phyloP scores from a whole-genome alignment of 371 early-diverging fungal genomes.

The Mucor velutinosus region DNA sequence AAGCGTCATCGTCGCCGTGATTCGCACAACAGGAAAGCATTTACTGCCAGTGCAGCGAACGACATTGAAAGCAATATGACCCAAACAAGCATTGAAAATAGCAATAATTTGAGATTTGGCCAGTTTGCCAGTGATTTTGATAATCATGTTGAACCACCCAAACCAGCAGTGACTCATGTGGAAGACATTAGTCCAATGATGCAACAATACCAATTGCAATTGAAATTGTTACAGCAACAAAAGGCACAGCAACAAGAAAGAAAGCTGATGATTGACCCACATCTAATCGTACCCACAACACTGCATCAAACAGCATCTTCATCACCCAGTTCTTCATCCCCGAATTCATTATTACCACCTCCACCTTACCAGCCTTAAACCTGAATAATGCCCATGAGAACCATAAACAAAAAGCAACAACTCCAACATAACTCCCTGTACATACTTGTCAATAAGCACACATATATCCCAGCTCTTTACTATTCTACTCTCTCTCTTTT shows the following conservation, averaged over 20 bases:
- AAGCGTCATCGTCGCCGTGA: conserved; percentile 4
- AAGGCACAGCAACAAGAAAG: conserved; percentile 9
- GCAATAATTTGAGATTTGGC: background rate
- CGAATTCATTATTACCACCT: conserved; percentile 15
- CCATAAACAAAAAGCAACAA: background rate
- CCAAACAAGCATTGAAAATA: background rate
- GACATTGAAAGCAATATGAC: background rate
- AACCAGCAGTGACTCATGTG: conserved; percentile 5
- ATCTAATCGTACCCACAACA: background rate
- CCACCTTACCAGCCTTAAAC: conserved; percentile 24
- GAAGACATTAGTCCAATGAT: conserved; percentile 20
- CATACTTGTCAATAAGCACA: background rate
- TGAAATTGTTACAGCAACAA: conserved; percentile 16
- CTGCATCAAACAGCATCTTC: conserved; percentile 7
- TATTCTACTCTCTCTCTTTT: background rate
- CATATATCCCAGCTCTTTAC: background rate
- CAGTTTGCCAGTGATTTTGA: conserved; percentile 29
- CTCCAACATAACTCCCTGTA: background rate
- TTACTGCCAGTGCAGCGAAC: background rate
- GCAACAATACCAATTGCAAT: conserved; percentile 30
- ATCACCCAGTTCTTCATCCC: conserved; percentile 3
- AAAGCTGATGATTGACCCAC: background rate
- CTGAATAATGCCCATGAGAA: background rate
- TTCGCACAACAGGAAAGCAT: background rate
- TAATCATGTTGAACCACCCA: conserved; percentile 7